Percentiles rank a stretch among this genome's conserved stretches.
Conservation (phyloP, 192 early-diverging fungal species). For the Phlyctochytrium planicorne region DNA sequence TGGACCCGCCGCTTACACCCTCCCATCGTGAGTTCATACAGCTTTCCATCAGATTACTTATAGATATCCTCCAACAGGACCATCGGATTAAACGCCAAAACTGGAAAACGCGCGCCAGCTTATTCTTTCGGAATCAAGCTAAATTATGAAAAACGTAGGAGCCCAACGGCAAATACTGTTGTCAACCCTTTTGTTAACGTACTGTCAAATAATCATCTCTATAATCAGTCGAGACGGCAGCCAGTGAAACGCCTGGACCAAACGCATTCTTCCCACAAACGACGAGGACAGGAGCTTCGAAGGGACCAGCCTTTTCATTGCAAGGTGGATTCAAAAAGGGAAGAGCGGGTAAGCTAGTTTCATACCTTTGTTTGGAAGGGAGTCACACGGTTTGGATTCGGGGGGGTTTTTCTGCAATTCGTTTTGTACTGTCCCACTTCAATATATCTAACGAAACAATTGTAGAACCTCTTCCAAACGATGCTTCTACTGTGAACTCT, state of each 20-base stretch:
- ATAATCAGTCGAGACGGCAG: slow-evolving; percentile 12
- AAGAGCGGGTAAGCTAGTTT: slow-evolving; percentile 3
- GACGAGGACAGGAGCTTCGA: slow-evolving; percentile 48
- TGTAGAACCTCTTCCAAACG: slow-evolving; percentile 6
- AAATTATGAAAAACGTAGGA: slow-evolving; percentile 35
- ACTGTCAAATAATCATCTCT: not conserved
- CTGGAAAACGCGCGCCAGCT: slow-evolving; percentile 50
- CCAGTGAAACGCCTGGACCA: slow-evolving; percentile 47
- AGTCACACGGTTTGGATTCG: no score
- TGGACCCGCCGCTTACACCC: slow-evolving; percentile 58
- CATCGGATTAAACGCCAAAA: slow-evolving; percentile 46
- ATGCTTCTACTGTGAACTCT: slow-evolving; percentile 11
- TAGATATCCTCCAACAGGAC: no score
- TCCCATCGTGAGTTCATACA: slow-evolving; percentile 47
- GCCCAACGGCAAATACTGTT: not conserved
- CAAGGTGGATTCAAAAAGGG: slow-evolving; percentile 52
- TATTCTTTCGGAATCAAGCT: slow-evolving; percentile 59
- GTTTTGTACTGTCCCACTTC: no score
- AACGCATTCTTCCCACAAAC: slow-evolving; percentile 59
- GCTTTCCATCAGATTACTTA: not conserved
- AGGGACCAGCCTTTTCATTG: slow-evolving; percentile 56
- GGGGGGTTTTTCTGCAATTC: no score
- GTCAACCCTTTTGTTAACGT: not conserved
- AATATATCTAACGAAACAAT: no score
- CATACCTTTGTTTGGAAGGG: no score